phyloP scores from a whole-genome alignment of 192 early-diverging fungal species.

The Chytriomyces hyalinus region DNA sequence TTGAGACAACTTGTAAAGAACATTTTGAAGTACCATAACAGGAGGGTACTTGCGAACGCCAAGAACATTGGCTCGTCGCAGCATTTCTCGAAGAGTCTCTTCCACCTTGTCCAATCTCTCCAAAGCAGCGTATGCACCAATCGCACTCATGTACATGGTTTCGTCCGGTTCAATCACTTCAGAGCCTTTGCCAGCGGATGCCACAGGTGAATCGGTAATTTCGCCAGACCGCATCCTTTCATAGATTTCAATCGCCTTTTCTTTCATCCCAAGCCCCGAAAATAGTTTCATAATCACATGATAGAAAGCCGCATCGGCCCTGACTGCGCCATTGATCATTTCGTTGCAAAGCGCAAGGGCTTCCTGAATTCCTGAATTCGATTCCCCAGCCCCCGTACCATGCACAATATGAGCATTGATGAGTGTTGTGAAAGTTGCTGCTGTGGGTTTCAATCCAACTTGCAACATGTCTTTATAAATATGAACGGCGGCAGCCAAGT shows the following conservation, averaged over 20 bases:
- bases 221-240: constrained; percentile 6
- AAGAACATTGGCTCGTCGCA: constrained; percentile 1
- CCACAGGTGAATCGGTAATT: background rate
- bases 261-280: constrained; percentile 7
- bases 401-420: constrained; percentile 23
- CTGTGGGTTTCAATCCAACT: constrained; percentile 19
- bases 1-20: constrained; percentile 23
- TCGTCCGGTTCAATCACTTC: constrained; percentile 28
- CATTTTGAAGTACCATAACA: constrained; percentile 21
- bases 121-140: constrained; percentile 11
- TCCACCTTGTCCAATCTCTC: constrained; percentile 20
- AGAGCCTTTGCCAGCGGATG: background rate
- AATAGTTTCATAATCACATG: constrained; percentile 34
- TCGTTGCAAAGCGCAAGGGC: constrained; percentile 24
- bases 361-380: constrained; percentile 8
- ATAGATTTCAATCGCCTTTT: constrained; percentile 8
- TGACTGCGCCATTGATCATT: constrained; percentile 16
- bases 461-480: constrained; percentile 32
- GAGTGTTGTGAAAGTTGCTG: constrained; percentile 33
- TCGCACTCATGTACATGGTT: constrained; percentile 29
- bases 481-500: constrained; percentile 26
- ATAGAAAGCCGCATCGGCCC: constrained; percentile 28
- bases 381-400: background rate
- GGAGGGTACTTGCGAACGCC: constrained; percentile 17
- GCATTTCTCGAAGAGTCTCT: constrained; percentile 15